Evolutionary conservation across 306 rosid genomes (phyloP), one percentile per base, ranked within the genome.

Genomic region (Coriaria nepalensis): DNA sequence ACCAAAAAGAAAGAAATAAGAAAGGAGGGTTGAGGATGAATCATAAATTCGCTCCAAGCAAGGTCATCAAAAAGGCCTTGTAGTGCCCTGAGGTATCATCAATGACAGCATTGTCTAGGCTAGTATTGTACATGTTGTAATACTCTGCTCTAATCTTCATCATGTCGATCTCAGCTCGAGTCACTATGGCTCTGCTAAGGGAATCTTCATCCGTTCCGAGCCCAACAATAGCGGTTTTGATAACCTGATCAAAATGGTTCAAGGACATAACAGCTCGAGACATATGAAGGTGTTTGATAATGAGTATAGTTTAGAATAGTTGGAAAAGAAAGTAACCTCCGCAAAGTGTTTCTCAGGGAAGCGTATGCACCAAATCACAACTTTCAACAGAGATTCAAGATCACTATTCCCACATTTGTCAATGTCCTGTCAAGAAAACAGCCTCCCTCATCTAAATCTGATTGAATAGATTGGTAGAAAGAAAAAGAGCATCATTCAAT

Each of bases 141-240:
- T 92, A 85, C 59, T 75, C 87, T 9, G 70, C 81, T 65, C 76
- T 68, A 39, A 79, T 62, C 57, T 66, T 75, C 72, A 40, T 61
- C 53, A 74, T 36, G 63, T 92, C 98, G 4, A 79, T 68, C 78
- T 85, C 98, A 2, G 82, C 86, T 67, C 96, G 62, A 53, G 71
- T 67, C 45, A 92, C 73, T 12, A 92, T 82, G n/a, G 76, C 83
- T 77, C 98, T 73, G 44, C 64, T 75, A 35, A 92, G 80, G 0
- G 94, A 73, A 43, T 75, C 93, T 71, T 92, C 98, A 49, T 85
- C 96, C 0, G 98, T 92, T 62, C 98, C 98, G 0, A 85, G 40
- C 57, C 98, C 98, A 34, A 69, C 37, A 13, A 75, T 52, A 3
- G 98, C 72, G 45, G 73, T 81, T 41, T 77, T 71, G 13, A 85